Evolutionary conservation across 2,329 filamentous ascomycete genomes (phyloP), one percentile per base, ranked within the genome.

Genomic region (Diplodia sapinea): DNA sequence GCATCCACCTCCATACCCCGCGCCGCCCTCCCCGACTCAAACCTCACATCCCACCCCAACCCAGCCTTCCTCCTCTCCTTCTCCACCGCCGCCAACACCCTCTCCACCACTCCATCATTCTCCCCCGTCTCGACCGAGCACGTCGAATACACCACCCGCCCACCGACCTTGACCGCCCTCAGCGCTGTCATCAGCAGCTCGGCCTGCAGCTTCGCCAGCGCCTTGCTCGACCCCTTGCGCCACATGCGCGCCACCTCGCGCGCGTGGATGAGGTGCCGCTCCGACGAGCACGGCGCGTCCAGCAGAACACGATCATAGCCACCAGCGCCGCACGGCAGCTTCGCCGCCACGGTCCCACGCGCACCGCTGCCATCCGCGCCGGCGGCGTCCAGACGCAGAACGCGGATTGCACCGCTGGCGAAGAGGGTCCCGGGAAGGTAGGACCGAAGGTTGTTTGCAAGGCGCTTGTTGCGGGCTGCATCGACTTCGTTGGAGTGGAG

Each of bases 241-340:
- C 79, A 80, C 33, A 11, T 11, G 31, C 73, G 76, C 4, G 72
- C 70, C 75, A 80, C 78, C 70, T 80, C 79, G 47, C 77, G 75
- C 11, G 76, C 75, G 57, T 79, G 78, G 31, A 81, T 74, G 36
- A 81, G 74, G 61, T 81, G 79, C 15, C 80, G 73, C 68, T 81
- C 79, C 38, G 77, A 79, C 4, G 78, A 81, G 68, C 79, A 81
- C 15, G 80, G 79, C 4, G 79, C 79, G 66, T 82, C 79, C 6
- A 81, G 73, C 3, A 81, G 73, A 0, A 81, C 78, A 61, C 77
- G 79, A 66, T 81, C 80, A 68, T 80, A 82, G 9, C 76, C 75
- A 2, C 74, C 75, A 1, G 72, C 69, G 0, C 76, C 76, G 8
- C 74, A 71, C 0, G 74, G 73, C 0, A 77, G 70, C 31, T 71